Evolutionary conservation across 2,329 filamentous ascomycete species (phyloP).

Genomic region (Ophiostoma perfectum): DNA sequence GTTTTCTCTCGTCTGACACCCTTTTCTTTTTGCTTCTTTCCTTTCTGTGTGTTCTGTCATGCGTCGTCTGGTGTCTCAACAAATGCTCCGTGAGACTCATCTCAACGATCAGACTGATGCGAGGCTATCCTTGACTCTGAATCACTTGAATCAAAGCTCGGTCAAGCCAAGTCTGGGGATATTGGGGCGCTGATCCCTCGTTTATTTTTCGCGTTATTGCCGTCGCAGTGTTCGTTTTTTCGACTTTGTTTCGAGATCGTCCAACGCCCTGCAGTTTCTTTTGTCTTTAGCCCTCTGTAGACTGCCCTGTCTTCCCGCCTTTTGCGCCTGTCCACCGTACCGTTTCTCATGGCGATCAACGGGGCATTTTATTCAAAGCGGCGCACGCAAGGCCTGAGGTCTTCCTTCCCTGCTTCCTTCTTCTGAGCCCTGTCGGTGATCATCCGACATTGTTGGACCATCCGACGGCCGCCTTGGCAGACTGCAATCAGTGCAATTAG

Average conservation of each 20-base stretch:
- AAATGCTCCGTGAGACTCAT: no score
- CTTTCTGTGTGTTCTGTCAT: neutral
- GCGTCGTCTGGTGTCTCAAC: no score
- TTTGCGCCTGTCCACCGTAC: no score
- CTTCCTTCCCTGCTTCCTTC: neutral
- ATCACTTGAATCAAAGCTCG: no score
- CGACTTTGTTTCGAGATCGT: neutral
- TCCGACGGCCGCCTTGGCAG: neutral
- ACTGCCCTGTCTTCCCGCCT: neutral
- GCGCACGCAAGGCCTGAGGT: neutral
- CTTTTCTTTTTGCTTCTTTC: neutral
- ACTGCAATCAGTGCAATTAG: neutral
- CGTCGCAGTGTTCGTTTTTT: neutral
- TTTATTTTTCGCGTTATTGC: neutral
- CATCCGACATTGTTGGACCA: neutral
- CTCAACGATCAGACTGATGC: no score
- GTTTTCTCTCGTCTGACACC: no score
- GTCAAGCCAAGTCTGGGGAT: neutral
- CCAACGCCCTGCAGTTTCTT: neutral
- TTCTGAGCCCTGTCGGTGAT: neutral
- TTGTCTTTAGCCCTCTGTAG: neutral
- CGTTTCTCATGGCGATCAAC: neutral
- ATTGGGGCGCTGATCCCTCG: neutral
- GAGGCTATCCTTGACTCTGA: no score
- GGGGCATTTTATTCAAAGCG: neutral